Evolutionary conservation across 1,284 basidiomycete species (phyloP), one percentile per base, ranked within the genome.

Genomic region (Malassezia nana): DNA sequence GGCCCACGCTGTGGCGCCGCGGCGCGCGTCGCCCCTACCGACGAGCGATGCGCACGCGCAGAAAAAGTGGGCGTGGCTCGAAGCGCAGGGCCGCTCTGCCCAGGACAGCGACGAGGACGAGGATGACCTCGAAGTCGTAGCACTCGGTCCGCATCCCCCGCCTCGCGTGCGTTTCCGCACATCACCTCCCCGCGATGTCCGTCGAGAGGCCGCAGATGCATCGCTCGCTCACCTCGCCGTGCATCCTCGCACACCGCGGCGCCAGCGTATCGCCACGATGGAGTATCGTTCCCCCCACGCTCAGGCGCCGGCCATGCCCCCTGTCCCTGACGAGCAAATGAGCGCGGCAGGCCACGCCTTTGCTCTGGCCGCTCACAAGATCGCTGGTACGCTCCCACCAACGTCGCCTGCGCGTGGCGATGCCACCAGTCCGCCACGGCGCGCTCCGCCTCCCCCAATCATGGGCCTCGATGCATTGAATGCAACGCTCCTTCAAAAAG

Each of bases 401-500:
- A 54, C 52, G 3, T 50, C 46, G 26, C 53, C 53, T 8, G 46
- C 46, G 10, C 16, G 33, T 8, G 38, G 6, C 12, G n/a, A 31
- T 13, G 16, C 18, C 2, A 25, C 20, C 29, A 15, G 25, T 10
- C 20, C 52, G 15, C 25, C 33, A 7, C 38, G 18, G 15, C 30
- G 38, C 3, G 12, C 26, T 4, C 44, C 12, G 4, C 16, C 30
- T 2, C 61, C 64, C 3, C 25, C 58, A 16, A 55, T 58, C 24
- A 50, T 65, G 58, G 65, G 62, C 10, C 52, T 55, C 20, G 64
- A 52, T 9, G 57, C 66, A 39, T 59, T 70, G 29, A 68, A 68
- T 25, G 65, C 60, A 0, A 63, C 63, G 0, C 30, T 70, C 31
- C 55, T 63, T 39, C 58, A 59, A 31, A 60, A 62, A 46, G 52